These are phyloP conservation scores for Hyparrhenia diplandra DNA, from an alignment of 176 grass and related monocot species.

Conservation along the genomic window DNA sequence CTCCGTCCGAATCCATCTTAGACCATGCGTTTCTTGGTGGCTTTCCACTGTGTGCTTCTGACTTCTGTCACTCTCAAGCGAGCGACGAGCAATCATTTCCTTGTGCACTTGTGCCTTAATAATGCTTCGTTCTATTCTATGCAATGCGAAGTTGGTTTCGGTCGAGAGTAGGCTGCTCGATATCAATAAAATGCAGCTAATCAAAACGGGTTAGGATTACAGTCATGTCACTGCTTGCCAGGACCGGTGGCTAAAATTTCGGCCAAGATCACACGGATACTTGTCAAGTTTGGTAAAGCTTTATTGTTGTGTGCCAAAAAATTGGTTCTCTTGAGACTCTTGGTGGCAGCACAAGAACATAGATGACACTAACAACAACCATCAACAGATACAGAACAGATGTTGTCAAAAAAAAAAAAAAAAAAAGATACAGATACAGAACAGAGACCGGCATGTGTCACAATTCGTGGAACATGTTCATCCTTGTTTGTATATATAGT, in stretches of 20 bases:
- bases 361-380: neutral
- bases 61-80: neutral
- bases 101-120: neutral
- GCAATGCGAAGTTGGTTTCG: neutral
- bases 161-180: neutral
- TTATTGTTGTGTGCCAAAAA: neutral
- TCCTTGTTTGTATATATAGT: neutral
- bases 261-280: neutral
- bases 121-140: neutral
- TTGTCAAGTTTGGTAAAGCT: neutral
- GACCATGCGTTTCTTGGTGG: neutral
- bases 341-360: neutral
- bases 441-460: neutral
- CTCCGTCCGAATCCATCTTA: neutral
- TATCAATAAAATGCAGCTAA: slow-evolving; percentile 1
- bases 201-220: neutral
- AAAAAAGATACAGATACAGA: no score
- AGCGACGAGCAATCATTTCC: neutral
- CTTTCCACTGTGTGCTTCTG: neutral
- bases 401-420: no score
- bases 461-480: neutral
- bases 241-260: neutral
- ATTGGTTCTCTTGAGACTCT: no score
- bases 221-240: neutral
- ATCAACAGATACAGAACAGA: no score